These are phyloP conservation scores for Trichoderma simmonsii DNA, from an alignment of 2,329 filamentous ascomycete species.

Conservation along the genomic window DNA sequence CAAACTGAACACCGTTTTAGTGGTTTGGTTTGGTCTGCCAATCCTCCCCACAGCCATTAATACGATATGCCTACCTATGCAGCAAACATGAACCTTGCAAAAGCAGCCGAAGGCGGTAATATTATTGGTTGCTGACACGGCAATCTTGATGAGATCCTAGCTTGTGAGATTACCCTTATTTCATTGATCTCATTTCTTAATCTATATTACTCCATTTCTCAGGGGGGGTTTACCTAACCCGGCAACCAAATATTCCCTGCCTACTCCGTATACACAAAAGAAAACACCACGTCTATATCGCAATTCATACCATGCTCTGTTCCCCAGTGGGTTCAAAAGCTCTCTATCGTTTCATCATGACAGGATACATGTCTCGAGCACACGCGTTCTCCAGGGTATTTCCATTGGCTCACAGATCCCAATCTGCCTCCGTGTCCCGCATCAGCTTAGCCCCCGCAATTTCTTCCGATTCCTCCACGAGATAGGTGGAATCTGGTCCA, in stretches of 20 bases:
- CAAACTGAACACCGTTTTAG: not conserved
- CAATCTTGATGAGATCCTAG: not conserved
- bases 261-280: not conserved
- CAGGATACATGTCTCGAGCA: not conserved
- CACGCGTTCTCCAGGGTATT: not conserved
- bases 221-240: not conserved
- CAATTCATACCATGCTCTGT: not conserved
- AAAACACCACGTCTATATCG: not conserved
- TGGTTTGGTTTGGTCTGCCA: not conserved
- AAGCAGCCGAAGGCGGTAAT: not conserved
- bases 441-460: constrained; percentile 43
- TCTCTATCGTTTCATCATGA: not conserved
- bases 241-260: not conserved
- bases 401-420: constrained; percentile 31
- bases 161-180: not conserved
- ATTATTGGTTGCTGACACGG: not conserved
- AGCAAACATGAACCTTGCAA: not conserved
- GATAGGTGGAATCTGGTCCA: constrained; percentile 43
- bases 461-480: constrained; percentile 41
- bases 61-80: not conserved
- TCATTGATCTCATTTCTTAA: not conserved
- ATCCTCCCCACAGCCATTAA: not conserved
- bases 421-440: constrained; percentile 41
- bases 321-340: not conserved
- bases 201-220: not conserved